phyloP scores from a whole-genome alignment of 768 basidiomycete genomes.

The Amanita inopinata region DNA sequence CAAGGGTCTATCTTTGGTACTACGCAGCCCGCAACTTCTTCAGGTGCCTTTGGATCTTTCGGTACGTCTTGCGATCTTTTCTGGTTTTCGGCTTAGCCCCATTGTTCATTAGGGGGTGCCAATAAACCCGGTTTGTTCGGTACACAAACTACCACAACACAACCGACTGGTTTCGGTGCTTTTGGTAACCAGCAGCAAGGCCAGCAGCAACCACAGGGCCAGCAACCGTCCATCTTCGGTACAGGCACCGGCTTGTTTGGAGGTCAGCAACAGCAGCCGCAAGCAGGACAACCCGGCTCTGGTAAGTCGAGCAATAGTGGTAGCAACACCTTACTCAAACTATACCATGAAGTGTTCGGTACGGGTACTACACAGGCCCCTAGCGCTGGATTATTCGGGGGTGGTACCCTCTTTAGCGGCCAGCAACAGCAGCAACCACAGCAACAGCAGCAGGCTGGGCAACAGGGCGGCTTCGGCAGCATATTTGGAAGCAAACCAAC shows the following conservation, averaged over 20 bases:
- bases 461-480: conserved; percentile 22
- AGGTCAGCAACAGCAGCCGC: conserved; percentile 16
- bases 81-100: neutral
- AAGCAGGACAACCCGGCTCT: conserved; percentile 23
- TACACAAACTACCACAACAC: conserved; percentile 22
- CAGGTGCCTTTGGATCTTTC: conserved; percentile 25
- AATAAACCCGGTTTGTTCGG: conserved; percentile 39
- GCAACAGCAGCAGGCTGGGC: conserved; percentile 23
- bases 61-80: conserved; percentile 14
- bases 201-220: conserved; percentile 25
- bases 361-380: neutral
- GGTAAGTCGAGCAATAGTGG: conserved; percentile 17
- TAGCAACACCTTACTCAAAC: neutral
- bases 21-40: conserved; percentile 19
- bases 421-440: conserved; percentile 18
- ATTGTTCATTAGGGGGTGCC: conserved; percentile 15
- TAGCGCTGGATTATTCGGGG: conserved; percentile 16
- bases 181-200: conserved; percentile 26
- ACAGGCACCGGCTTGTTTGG: conserved; percentile 9
- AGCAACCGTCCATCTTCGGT: conserved; percentile 21
- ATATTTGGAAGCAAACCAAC: conserved; percentile 38
- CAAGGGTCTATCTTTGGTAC: conserved; percentile 28
- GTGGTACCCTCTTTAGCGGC: conserved; percentile 13
- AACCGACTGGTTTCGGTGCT: conserved; percentile 31
- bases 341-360: conserved; percentile 4